Conservation (phyloP, 176 grass and related monocot genomes). For the Carex scoparia region DNA sequence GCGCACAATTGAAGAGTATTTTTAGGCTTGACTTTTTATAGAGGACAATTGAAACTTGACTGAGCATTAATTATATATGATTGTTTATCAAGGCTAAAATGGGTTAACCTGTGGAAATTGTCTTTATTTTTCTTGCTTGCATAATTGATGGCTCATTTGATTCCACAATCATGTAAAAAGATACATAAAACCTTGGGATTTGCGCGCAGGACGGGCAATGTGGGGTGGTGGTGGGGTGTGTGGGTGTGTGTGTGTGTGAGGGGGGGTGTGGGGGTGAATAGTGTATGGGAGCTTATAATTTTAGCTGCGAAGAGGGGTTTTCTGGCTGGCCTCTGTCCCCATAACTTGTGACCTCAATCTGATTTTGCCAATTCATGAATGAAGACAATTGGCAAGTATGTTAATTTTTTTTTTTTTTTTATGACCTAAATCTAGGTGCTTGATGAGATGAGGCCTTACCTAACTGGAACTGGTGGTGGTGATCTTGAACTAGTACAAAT, state of each 20-base stretch:
- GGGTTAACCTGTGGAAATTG: background rate
- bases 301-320: too few relatives aligned
- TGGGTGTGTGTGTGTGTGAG: too few relatives aligned
- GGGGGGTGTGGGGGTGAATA: too few relatives aligned
- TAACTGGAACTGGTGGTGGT: constrained; percentile 80
- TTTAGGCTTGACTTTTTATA: background rate
- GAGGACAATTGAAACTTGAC: background rate
- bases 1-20: background rate
- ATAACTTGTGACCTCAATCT: background rate
- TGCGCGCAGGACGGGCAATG: too few relatives aligned
- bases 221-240: too few relatives aligned
- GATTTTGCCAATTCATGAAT: background rate
- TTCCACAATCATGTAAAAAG: background rate
- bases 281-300: too few relatives aligned
- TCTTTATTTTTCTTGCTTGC: background rate
- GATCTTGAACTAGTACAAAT: constrained; percentile 82
- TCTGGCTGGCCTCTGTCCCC: too few relatives aligned
- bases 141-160: background rate
- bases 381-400: background rate
- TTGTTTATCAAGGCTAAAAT: background rate
- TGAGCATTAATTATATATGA: background rate
- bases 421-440: constrained; percentile 51
- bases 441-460: constrained; percentile 92
- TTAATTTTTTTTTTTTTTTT: background rate
- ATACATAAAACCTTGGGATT: too few relatives aligned